Evolutionary conservation across 306 rosid species (phyloP).

Genomic region (Sicyos edulis): DNA sequence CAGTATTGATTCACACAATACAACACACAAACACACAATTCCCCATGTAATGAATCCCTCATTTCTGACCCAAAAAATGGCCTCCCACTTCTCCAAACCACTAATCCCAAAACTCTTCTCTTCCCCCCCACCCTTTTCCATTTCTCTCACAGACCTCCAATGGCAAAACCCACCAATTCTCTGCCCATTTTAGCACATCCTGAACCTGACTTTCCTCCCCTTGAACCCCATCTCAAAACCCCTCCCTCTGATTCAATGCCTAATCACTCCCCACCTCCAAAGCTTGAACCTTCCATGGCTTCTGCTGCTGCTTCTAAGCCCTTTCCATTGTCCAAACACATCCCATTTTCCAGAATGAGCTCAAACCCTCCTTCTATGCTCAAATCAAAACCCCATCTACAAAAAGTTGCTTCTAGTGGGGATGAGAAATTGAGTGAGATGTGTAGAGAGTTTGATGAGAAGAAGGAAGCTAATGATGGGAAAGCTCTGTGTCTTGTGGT

Average conservation of each 20-base stretch:
- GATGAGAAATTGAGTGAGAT: slow-evolving; percentile 31
- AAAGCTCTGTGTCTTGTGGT: slow-evolving; percentile 21
- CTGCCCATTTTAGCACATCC: slow-evolving; percentile 7
- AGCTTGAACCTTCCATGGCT: neutral
- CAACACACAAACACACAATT: neutral
- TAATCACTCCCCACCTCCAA: neutral
- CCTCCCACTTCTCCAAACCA: neutral
- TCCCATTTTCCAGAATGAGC: slow-evolving; percentile 11
- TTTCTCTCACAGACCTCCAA: slow-evolving; percentile 1
- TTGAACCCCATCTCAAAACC: neutral
- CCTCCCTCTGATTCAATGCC: neutral
- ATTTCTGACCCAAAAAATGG: slow-evolving; percentile 6
- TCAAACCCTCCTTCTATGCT: slow-evolving; percentile 30
- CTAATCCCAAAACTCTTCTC: slow-evolving; percentile 4
- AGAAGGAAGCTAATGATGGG: slow-evolving; percentile 15
- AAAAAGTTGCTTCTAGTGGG: slow-evolving; percentile 12
- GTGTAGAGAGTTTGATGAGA: slow-evolving; percentile 22
- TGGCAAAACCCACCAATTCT: slow-evolving; percentile 15
- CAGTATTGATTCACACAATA: neutral
- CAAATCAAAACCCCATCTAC: slow-evolving; percentile 27
- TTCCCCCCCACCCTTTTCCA: neutral
- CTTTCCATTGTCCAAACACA: neutral
- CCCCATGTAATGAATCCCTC: neutral
- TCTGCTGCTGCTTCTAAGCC: slow-evolving; percentile 2
- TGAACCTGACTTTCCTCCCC: neutral